phyloP scores from a whole-genome alignment of 202 grass and related monocot species.

The Saccharum hybrid region DNA sequence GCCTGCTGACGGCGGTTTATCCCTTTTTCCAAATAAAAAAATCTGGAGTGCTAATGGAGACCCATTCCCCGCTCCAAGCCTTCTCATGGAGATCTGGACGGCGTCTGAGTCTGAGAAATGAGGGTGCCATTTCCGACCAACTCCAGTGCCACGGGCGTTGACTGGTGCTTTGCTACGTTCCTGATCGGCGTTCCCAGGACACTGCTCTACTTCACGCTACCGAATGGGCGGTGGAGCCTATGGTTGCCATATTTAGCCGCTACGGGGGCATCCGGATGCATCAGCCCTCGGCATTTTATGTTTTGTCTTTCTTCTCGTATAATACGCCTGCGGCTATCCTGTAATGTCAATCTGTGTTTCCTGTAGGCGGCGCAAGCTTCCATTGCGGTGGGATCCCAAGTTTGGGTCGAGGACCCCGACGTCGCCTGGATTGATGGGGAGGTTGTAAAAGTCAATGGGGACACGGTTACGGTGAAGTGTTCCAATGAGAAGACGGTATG shows the following conservation, averaged over 20 bases:
- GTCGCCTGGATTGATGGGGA: constrained; percentile 89
- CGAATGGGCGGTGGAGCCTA: background rate
- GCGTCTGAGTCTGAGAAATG: background rate
- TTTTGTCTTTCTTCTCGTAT: background rate
- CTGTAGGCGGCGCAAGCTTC: constrained; percentile 72
- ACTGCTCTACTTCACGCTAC: background rate
- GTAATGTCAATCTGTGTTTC: constrained; percentile 35
- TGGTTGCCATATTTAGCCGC: background rate
- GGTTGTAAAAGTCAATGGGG: constrained; percentile 64
- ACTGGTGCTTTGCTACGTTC: constrained; percentile 19
- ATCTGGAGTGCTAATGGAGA: constrained; percentile 10
- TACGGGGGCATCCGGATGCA: background rate
- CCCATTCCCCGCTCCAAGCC: background rate
- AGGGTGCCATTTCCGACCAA: background rate
- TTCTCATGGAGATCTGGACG: constrained; percentile 21
- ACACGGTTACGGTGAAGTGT: constrained; percentile 65
- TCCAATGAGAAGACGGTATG: constrained; percentile 74
- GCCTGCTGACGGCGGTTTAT: background rate
- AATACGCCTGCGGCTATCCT: background rate
- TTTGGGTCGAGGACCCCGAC: constrained; percentile 77
- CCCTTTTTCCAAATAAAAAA: background rate
- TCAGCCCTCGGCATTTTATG: background rate
- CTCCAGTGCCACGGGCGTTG: constrained; percentile 20
- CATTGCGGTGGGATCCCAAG: constrained; percentile 74
- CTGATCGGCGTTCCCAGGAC: background rate